phyloP scores from a whole-genome alignment of 176 grass and related monocot genomes.

The bread wheat (Triticum aestivum) region DNA sequence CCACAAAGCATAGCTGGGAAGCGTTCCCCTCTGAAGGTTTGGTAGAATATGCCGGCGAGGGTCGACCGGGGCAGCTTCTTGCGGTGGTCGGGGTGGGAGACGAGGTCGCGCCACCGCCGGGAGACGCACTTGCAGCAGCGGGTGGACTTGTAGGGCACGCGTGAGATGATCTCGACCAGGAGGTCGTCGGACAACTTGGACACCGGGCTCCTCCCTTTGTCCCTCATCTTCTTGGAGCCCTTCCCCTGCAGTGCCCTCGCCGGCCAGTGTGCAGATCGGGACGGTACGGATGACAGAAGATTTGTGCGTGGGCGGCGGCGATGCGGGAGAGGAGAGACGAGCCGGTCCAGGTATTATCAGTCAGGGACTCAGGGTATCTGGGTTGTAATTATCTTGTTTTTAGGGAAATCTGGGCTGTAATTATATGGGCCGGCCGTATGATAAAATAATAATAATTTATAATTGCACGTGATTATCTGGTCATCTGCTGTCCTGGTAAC shows the following conservation, averaged over 20 bases:
- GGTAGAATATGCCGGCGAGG: background rate
- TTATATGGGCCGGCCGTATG: no score
- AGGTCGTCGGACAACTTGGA: background rate
- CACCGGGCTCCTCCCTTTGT: background rate
- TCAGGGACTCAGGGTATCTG: no score
- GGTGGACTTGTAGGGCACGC: background rate
- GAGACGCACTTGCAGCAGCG: background rate
- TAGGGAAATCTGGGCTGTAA: no score
- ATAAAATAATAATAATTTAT: no score
- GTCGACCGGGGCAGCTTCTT: background rate
- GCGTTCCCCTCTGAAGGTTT: background rate
- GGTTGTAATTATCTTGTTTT: no score
- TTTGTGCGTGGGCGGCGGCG: background rate
- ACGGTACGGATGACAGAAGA: background rate
- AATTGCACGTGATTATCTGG: no score
- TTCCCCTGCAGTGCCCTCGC: no score
- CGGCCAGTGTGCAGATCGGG: background rate
- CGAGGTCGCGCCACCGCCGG: background rate
- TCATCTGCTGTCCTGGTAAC: no score
- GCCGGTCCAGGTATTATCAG: no score
- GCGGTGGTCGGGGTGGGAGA: background rate
- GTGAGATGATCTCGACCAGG: background rate
- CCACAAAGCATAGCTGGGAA: background rate
- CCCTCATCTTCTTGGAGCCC: background rate
- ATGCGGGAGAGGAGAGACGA: no score